Conservation (phyloP, 148 eudicot species). For the Vaccinium vitisidaea region DNA sequence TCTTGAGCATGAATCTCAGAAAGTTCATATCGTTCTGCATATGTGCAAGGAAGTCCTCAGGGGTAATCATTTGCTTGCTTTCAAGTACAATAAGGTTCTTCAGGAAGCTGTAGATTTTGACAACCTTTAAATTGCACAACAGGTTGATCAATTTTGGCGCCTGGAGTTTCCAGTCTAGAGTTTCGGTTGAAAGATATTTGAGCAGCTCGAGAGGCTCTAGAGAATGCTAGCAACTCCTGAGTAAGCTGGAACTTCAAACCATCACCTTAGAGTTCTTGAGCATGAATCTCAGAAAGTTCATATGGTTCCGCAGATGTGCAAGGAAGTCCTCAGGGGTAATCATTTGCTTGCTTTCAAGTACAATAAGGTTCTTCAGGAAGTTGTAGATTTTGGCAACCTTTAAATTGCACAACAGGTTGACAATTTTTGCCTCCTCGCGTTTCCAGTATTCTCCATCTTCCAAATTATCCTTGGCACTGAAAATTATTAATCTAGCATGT, state of each 20-base stretch:
- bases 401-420: not conserved
- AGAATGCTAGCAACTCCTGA: conserved; percentile 1
- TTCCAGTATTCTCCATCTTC: not conserved
- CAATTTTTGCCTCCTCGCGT: not conserved
- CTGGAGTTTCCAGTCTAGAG: too few species aligned
- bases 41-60: too few species aligned
- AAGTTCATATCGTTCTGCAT: too few species aligned
- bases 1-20: too few species aligned
- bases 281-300: conserved; percentile 8
- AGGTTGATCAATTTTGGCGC: too few species aligned
- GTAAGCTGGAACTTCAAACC: not conserved
- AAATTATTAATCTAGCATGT: too few species aligned
- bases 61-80: too few species aligned
- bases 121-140: too few species aligned
- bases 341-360: not conserved
- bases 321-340: not conserved
- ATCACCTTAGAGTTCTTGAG: not conserved
- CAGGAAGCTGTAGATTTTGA: too few species aligned
- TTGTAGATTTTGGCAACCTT: conserved; percentile 8
- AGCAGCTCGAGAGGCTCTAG: conserved; percentile 3
- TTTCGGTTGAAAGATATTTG: conserved; percentile 3
- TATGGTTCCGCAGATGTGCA: not conserved
- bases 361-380: not conserved
- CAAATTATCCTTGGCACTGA: too few species aligned
- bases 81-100: too few species aligned